A percentile compares a stretch with the other conserved stretches of the same genome.
Evolutionary conservation across 2,329 filamentous ascomycete species (phyloP).

Genomic region (Ophiocordyceps unilateralis): DNA sequence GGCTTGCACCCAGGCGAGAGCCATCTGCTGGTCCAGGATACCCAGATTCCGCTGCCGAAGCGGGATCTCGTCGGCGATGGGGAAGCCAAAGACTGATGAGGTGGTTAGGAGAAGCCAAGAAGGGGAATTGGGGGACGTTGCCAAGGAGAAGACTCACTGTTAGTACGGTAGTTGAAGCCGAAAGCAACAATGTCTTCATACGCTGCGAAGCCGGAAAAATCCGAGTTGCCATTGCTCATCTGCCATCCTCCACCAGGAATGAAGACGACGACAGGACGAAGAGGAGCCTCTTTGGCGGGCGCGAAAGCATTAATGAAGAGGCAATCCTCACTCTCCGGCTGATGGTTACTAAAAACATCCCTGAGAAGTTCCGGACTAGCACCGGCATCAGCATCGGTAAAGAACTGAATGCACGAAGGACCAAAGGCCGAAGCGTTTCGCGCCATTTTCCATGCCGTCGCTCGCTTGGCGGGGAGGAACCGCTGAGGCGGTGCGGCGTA

Average conservation of each 20-base stretch:
- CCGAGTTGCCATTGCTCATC: constrained; percentile 7
- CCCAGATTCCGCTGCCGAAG: constrained; percentile 15
- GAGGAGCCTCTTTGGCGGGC: constrained; percentile 2
- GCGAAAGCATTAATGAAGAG: constrained; percentile 12
- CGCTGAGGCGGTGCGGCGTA: constrained; percentile 6
- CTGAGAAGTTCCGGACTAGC: constrained; percentile 6
- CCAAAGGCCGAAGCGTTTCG: constrained; percentile 5
- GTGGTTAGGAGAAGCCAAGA: neutral
- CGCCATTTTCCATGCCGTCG: constrained; percentile 5
- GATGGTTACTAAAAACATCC: constrained; percentile 6
- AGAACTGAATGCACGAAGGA: constrained; percentile 6
- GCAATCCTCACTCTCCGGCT: constrained; percentile 12
- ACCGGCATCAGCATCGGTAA: constrained; percentile 6
- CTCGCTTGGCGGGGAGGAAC: constrained; percentile 4
- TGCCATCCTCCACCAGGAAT: constrained; percentile 11
- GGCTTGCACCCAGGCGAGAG: constrained; percentile 10
- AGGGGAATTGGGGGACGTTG: neutral
- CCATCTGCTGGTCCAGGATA: constrained; percentile 11
- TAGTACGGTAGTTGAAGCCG: constrained; percentile 10
- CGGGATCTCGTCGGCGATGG: constrained; percentile 21
- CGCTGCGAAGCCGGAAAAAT: constrained; percentile 9
- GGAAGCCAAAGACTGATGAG: constrained; percentile 21
- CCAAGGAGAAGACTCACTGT: constrained; percentile 4
- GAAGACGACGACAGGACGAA: constrained; percentile 8
- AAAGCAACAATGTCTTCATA: constrained; percentile 12